These are phyloP conservation scores for Fusarium phyllophilum DNA, from an alignment of 2,329 filamentous ascomycete genomes.

Conservation along the genomic window DNA sequence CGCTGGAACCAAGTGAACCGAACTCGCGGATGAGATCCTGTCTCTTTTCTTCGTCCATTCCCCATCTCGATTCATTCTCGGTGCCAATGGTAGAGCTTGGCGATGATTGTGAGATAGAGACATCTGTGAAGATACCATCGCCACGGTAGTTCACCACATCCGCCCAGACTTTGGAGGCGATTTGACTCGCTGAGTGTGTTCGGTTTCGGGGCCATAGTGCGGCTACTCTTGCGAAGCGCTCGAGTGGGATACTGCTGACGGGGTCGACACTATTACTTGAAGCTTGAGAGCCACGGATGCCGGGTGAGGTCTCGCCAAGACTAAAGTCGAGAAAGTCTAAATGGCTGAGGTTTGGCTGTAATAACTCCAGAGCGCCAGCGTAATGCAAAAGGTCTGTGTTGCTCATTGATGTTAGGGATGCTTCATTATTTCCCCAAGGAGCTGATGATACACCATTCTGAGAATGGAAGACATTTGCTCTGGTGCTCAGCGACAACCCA, in stretches of 20 bases:
- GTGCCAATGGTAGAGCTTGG: not conserved
- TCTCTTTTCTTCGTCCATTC: not conserved
- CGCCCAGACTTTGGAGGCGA: not conserved
- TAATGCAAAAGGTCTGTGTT: not conserved
- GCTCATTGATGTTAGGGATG: not conserved
- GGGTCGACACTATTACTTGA: not conserved
- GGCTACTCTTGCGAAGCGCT: not conserved
- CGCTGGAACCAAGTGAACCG: fast-evolving
- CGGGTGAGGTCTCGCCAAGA: fast-evolving
- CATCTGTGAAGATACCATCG: not conserved
- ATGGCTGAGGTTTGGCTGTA: not conserved
- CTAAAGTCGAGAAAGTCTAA: not conserved
- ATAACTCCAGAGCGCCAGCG: fast-evolving
- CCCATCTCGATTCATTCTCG: not conserved
- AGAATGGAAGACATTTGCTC: not conserved
- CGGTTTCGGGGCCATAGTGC: not conserved
- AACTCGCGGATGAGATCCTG: not conserved
- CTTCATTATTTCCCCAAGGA: not conserved
- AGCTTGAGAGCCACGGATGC: fast-evolving
- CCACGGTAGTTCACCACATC: not conserved
- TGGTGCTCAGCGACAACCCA: not conserved
- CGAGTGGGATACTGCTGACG: not conserved
- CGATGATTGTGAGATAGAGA: not conserved
- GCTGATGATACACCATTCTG: fast-evolving
- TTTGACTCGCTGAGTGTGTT: not conserved